These are phyloP conservation scores for Aspergillus nidulans DNA, from an alignment of 495 filamentous ascomycete species.

Conservation along the genomic window DNA sequence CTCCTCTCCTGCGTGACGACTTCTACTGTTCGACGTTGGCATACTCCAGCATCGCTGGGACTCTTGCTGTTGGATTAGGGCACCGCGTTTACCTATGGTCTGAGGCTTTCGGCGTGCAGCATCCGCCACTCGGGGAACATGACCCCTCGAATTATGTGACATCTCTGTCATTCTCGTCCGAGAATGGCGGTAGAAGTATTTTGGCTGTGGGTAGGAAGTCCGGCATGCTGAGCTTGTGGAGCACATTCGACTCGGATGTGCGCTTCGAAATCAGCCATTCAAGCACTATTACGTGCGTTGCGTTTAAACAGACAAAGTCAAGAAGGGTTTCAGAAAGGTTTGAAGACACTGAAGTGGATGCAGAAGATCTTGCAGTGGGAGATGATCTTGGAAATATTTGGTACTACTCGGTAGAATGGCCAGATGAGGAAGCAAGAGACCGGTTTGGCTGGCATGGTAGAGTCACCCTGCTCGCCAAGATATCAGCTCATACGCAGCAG, in stretches of 20 bases:
- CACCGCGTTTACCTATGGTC: slow-evolving; percentile 87
- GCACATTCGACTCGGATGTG: slow-evolving; percentile 51
- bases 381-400: slow-evolving; percentile 83
- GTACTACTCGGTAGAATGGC: slow-evolving; percentile 90
- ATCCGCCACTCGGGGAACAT: slow-evolving; percentile 39
- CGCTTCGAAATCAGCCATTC: slow-evolving; percentile 73
- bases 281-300: slow-evolving; percentile 68
- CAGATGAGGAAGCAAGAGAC: slow-evolving; percentile 36
- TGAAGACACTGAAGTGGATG: slow-evolving; percentile 24
- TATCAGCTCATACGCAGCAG: slow-evolving; percentile 80
- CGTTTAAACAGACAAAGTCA: slow-evolving; percentile 55
- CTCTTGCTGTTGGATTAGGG: slow-evolving; percentile 81
- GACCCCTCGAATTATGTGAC: slow-evolving; percentile 61
- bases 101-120: slow-evolving; percentile 55
- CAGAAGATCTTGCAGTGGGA: slow-evolving; percentile 81
- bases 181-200: slow-evolving; percentile 69
- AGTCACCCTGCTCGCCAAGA: slow-evolving; percentile 71
- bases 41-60: slow-evolving; percentile 67
- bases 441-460: slow-evolving; percentile 67
- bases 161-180: slow-evolving; percentile 82
- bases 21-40: slow-evolving; percentile 93
- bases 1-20: slow-evolving; percentile 83
- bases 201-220: slow-evolving; percentile 80
- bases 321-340: slow-evolving; percentile 38
- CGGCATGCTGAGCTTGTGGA: slow-evolving; percentile 60